Evolutionary conservation across 768 basidiomycete genomes (phyloP).

Genomic region (Hypholoma sublateritium): DNA sequence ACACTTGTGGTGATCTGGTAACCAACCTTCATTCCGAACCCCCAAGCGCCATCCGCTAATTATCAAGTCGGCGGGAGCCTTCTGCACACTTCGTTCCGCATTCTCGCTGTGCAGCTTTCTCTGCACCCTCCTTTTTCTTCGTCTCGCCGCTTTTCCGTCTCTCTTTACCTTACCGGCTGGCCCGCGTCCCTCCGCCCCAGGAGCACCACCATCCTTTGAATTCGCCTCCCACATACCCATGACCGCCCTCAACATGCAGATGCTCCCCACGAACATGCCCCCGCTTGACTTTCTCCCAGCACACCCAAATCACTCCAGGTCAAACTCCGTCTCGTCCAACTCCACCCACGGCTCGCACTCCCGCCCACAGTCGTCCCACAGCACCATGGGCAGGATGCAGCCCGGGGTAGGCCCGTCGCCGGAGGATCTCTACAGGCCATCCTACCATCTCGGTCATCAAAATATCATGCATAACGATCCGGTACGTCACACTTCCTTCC

Average conservation of each 20-base stretch:
- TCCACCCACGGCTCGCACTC: conserved; percentile 73
- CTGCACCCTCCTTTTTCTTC: conserved; percentile 23
- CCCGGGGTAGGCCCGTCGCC: conserved; percentile 46
- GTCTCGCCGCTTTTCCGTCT: conserved; percentile 22
- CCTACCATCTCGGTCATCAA: conserved; percentile 56
- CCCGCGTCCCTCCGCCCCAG: conserved; percentile 40
- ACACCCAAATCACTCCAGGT: conserved; percentile 75
- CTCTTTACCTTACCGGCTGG: conserved; percentile 52
- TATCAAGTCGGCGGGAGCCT: conserved; percentile 33
- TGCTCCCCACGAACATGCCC: conserved; percentile 60
- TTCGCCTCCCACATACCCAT: conserved; percentile 32
- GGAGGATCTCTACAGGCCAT: conserved; percentile 73
- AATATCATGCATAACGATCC: conserved; percentile 43
- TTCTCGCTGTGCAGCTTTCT: conserved; percentile 17
- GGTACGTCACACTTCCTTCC: conserved; percentile 30
- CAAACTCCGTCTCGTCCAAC: conserved; percentile 74
- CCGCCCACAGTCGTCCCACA: conserved; percentile 79
- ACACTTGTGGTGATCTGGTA: conserved; percentile 33
- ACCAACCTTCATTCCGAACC: conserved; percentile 33
- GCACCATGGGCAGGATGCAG: conserved; percentile 52
- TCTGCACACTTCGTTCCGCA: conserved; percentile 26
- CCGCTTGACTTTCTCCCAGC: conserved; percentile 70
- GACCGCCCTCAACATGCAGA: conserved; percentile 75
- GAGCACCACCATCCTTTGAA: conserved; percentile 26
- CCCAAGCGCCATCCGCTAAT: conserved; percentile 31